A percentile compares a stretch with the other conserved stretches of the same genome.
phyloP scores from a whole-genome alignment of 2,329 filamentous ascomycete genomes.

The Didymella pomorum region DNA sequence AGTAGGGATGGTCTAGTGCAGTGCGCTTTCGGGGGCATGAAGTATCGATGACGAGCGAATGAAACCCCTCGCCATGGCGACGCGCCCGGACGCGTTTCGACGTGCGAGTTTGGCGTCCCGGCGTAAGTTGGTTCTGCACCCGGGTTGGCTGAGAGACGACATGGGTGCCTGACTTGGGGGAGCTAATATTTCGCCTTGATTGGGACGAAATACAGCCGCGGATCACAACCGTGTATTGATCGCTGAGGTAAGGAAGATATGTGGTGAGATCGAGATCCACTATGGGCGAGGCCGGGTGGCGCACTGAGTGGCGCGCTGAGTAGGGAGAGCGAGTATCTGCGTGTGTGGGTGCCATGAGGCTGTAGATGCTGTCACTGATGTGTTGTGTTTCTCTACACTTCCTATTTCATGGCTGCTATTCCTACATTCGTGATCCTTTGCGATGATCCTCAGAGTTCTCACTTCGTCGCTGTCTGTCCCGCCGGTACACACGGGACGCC shows the following conservation, averaged over 20 bases:
- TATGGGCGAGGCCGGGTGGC: slow-evolving; percentile 6
- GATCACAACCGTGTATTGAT: background rate
- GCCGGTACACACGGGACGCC: background rate
- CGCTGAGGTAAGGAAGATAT: slow-evolving; percentile 4
- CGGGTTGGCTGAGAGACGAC: slow-evolving; percentile 5
- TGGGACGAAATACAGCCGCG: background rate
- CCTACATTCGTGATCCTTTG: background rate
- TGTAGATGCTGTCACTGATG: background rate
- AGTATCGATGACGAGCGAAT: slow-evolving; percentile 12
- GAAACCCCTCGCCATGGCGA: slow-evolving; percentile 17
- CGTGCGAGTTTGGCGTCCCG: slow-evolving; percentile 21
- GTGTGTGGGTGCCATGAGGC: background rate
- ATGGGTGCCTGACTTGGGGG: slow-evolving; percentile 6
- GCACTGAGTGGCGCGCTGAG: slow-evolving; percentile 1
- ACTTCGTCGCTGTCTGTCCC: background rate
- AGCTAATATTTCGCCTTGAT: slow-evolving; percentile 2
- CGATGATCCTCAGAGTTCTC: background rate
- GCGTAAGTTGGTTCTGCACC: background rate
- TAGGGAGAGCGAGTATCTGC: background rate
- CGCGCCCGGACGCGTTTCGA: slow-evolving; percentile 25
- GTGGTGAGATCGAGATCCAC: background rate
- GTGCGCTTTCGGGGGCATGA: no score
- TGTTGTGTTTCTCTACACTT: background rate
- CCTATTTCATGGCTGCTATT: background rate
- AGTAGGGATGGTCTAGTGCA: background rate